phyloP scores from a whole-genome alignment of 2,329 filamentous ascomycete species.

The Albifimbria verrucaria region DNA sequence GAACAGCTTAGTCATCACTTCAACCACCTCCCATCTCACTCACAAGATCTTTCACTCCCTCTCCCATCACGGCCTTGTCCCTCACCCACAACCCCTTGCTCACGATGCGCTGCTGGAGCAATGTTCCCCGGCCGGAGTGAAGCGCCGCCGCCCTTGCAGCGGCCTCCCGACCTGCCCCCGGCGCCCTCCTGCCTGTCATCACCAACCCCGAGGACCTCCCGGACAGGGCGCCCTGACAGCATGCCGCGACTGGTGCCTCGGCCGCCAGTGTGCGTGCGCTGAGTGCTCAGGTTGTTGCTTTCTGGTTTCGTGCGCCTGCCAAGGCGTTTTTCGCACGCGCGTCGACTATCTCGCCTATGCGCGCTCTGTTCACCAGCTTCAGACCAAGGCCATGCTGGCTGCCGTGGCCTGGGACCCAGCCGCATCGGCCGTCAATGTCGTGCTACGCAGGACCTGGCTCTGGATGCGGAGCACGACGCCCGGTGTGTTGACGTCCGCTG shows the following conservation, averaged over 20 bases:
- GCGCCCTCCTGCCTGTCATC: conserved; percentile 44
- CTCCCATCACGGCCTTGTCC: not conserved
- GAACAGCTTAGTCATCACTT: not conserved
- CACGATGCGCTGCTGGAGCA: conserved; percentile 29
- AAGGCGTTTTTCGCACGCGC: conserved; percentile 90
- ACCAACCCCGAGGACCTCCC: conserved; percentile 38
- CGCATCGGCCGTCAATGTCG: conserved; percentile 27
- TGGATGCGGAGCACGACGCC: conserved; percentile 64
- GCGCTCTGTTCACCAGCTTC: conserved; percentile 47
- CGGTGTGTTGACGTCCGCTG: conserved; percentile 64
- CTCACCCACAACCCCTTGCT: not conserved
- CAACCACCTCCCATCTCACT: not conserved
- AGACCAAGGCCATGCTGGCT: conserved; percentile 32
- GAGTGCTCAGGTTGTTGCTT: conserved; percentile 78
- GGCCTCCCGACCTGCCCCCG: conserved; percentile 24
- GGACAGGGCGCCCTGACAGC: conserved; percentile 47
- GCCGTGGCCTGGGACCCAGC: conserved; percentile 31
- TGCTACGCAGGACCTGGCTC: conserved; percentile 40
- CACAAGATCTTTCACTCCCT: not conserved
- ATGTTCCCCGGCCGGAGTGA: conserved; percentile 32
- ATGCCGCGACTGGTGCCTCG: conserved; percentile 69
- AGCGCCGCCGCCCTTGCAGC: conserved; percentile 20
- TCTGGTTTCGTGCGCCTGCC: conserved; percentile 87
- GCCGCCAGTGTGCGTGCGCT: conserved; percentile 81
- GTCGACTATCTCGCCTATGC: conserved; percentile 75